phyloP scores from a whole-genome alignment of 2,329 filamentous ascomycete genomes.

The Aspergillus sp. region DNA sequence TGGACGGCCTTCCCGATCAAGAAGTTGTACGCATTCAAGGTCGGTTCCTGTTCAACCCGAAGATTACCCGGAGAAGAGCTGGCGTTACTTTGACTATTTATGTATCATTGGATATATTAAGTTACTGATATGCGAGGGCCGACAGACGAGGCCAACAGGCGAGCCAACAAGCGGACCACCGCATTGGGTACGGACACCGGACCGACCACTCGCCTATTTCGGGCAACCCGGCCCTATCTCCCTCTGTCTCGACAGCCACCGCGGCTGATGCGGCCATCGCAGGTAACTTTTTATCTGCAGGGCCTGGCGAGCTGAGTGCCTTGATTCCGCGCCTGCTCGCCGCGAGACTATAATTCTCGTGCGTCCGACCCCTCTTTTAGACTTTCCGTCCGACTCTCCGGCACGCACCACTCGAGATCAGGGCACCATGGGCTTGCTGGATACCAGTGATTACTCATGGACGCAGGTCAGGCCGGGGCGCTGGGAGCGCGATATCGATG shows the following conservation, averaged over 20 bases:
- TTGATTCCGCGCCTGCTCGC: no score
- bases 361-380: background rate
- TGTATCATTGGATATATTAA: background rate
- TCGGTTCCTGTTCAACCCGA: no score
- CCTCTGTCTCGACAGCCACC: background rate
- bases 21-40: no score
- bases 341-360: background rate
- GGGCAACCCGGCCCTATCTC: background rate
- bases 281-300: no score
- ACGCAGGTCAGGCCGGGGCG: constrained; percentile 7
- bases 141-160: background rate
- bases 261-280: no score
- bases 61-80: no score
- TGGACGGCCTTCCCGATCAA: no score
- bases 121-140: background rate
- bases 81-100: no score
- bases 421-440: constrained; percentile 7
- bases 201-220: constrained; percentile 7
- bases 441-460: constrained; percentile 7
- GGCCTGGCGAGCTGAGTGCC: no score
- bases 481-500: constrained; percentile 37
- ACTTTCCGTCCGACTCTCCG: background rate
- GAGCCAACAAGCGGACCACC: background rate
- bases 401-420: background rate
- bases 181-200: constrained; percentile 10